Evolutionary conservation across 2,329 filamentous ascomycete genomes (phyloP).

Genomic region (Ophiocordyceps camponoti-leonardi): DNA sequence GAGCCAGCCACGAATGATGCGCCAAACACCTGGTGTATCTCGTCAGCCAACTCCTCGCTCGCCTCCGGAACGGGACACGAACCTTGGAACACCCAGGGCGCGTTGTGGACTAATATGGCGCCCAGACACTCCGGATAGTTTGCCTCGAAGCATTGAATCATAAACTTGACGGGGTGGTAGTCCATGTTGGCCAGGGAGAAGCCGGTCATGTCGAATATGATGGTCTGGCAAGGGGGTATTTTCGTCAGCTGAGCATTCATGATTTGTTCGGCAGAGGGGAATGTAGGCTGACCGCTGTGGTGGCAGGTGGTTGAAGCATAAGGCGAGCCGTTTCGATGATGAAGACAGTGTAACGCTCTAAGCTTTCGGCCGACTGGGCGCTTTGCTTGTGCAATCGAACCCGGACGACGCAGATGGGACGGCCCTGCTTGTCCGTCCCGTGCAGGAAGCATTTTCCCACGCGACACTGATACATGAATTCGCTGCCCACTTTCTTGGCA

Average conservation of each 20-base stretch:
- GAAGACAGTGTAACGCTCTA: constrained; percentile 86
- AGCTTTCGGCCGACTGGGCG: constrained; percentile 63
- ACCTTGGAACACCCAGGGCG: constrained; percentile 94
- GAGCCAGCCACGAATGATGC: constrained; percentile 86
- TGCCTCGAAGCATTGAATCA: constrained; percentile 98
- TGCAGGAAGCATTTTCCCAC: constrained; percentile 91
- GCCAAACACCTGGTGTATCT: constrained; percentile 59
- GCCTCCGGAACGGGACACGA: constrained; percentile 1
- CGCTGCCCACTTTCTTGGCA: constrained; percentile 49
- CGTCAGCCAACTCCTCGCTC: neutral
- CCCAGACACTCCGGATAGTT: constrained; percentile 94
- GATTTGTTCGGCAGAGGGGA: neutral
- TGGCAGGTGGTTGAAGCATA: constrained; percentile 60
- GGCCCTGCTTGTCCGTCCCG: constrained; percentile 64
- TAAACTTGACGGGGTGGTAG: constrained; percentile 92
- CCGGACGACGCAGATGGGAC: constrained; percentile 75
- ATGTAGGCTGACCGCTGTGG: constrained; percentile 65
- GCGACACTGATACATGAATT: constrained; percentile 69
- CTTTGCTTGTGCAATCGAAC: constrained; percentile 67
- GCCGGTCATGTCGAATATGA: constrained; percentile 90
- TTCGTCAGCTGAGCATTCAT: neutral
- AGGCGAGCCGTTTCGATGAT: constrained; percentile 88
- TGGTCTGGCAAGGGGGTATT: constrained; percentile 37
- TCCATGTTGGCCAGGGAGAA: constrained; percentile 97
- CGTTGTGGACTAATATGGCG: constrained; percentile 81